Evolutionary conservation across 176 grass and related monocot genomes (phyloP).

Genomic region (Juncus inflexus): DNA sequence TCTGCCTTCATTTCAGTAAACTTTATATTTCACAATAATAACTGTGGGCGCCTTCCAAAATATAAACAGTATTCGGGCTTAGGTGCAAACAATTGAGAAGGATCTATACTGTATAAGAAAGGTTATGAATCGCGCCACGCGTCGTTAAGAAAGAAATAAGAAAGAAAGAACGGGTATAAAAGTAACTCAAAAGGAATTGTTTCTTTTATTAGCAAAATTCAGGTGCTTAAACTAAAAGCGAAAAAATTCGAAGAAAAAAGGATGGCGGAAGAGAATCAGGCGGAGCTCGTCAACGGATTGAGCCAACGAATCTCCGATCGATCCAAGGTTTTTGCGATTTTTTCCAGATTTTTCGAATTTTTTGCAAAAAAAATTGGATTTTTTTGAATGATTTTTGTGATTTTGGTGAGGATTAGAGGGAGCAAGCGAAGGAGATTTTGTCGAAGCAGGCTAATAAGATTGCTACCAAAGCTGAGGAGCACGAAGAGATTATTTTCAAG

Average conservation of each 20-base stretch:
- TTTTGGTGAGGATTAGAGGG: slow-evolving; percentile 37
- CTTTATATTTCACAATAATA: no score
- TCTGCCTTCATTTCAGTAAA: no score
- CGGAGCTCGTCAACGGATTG: background rate
- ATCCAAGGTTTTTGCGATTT: slow-evolving; percentile 17
- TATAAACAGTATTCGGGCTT: no score
- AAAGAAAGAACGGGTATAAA: no score
- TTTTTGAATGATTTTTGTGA: background rate
- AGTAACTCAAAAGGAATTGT: no score
- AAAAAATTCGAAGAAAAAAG: background rate
- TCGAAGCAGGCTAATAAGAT: slow-evolving; percentile 90
- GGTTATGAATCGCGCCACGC: no score
- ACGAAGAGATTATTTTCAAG: slow-evolving; percentile 82
- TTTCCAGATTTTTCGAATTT: background rate
- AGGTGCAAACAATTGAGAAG: no score
- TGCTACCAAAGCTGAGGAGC: slow-evolving; percentile 80
- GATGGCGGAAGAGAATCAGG: slow-evolving; percentile 31
- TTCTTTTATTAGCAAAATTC: no score
- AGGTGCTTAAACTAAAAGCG: no score
- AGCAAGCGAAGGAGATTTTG: slow-evolving; percentile 77
- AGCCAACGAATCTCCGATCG: slow-evolving; percentile 28
- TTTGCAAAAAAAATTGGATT: slow-evolving; percentile 12
- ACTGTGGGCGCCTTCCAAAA: no score
- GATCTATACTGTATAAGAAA: no score
- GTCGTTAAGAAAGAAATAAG: no score